Base-by-base conservation (phyloP, 306 rosid species). In the Pyrus pyrifolia region DNA sequence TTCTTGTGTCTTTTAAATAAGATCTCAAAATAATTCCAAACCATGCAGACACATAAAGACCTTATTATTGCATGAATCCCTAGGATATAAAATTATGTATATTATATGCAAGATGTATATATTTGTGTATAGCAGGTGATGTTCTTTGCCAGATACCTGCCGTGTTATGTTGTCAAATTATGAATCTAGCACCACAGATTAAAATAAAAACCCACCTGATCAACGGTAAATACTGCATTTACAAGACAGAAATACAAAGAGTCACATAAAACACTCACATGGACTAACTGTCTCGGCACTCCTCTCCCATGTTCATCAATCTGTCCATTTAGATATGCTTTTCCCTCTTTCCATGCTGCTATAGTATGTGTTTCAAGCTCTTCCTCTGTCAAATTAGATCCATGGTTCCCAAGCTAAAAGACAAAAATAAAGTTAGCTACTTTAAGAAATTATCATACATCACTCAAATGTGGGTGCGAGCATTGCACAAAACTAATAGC, bases 281-380 rank as follows among this genome's bases (percentile, higher is more conserved):
- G 89, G 79, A 92, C 71, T 57, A 95, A 88, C 77, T 64, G 86
- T 83, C 93, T 87, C 7, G 92, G 76, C 80, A 83, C 73, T 42
- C 82, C 77, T 79, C 92, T 85, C 82, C 97, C 91, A 42, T 76
- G 92, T 30, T 83, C 89, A 84, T 88, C 90, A 74, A 87, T 84
- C 76, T 87, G 91, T 67, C 90, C 89, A 60, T 80, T 87, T 42
- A 91, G 83, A 88, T 90, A 88, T 35, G 88, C 87, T 75, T 95
- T 95, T 76, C 93, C 98, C 77, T 88, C 97, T 87, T 95, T 95
- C 99, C 99, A 95, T 79, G 99, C 97, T 31, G 98, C 88, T 85
- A 95, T 89, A 22, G 97, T 89, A 83, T 95, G 99, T 49, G 99
- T 92, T 87, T 96, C 99, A 79, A 96, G 99, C 86, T 96, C 99